Evolutionary conservation across 75 land plant genomes (phyloP).

Genomic region (Pseudotsuga menziesii): DNA sequence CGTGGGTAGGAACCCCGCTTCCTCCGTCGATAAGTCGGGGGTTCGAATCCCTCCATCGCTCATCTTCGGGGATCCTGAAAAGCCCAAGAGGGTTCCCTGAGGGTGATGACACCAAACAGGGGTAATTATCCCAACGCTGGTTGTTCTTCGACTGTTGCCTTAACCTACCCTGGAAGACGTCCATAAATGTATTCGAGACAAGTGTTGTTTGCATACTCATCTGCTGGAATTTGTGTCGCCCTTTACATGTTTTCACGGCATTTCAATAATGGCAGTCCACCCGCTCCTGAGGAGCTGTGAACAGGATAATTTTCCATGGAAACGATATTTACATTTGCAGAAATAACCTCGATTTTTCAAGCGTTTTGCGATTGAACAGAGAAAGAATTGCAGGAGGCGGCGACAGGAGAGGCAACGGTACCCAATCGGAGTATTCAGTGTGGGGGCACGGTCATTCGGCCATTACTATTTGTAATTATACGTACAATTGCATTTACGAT

Average conservation of each 20-base stretch:
- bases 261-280: not conserved
- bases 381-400: no score
- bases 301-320: not conserved
- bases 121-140: constrained; percentile 6
- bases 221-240: not conserved
- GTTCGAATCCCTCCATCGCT: not conserved
- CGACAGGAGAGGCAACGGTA: no score
- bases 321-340: no score
- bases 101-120: not conserved
- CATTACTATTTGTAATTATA: no score
- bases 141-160: not conserved
- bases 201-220: not conserved
- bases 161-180: not conserved
- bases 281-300: not conserved
- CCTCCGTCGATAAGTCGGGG: not conserved
- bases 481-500: no score
- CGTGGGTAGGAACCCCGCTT: not conserved
- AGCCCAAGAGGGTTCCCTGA: not conserved
- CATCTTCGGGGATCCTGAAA: not conserved
- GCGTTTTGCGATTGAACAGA: no score
- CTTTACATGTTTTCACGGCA: not conserved
- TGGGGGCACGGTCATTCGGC: no score
- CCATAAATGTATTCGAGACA: constrained; percentile 2
- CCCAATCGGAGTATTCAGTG: no score
- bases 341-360: no score